These are phyloP conservation scores for Globisporangium camurandrum DNA, from an alignment of 352 stramenopile species.

Conservation along the genomic window DNA sequence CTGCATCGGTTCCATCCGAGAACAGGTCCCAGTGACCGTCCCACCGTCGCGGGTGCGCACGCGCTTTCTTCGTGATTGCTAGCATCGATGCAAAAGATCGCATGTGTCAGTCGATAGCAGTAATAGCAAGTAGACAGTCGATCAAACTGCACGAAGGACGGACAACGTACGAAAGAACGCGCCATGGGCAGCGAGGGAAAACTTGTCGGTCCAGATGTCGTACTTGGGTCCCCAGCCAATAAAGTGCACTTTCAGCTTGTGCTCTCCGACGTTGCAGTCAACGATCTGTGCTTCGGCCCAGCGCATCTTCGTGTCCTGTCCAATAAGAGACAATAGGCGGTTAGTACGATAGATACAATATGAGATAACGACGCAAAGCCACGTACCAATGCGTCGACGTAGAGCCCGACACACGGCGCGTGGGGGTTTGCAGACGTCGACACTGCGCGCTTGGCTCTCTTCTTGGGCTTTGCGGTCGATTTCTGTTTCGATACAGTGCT, in stretches of 20 bases:
- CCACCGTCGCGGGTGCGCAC: constrained; percentile 8
- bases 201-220: constrained; percentile 69
- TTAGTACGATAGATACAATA: too few relatives aligned
- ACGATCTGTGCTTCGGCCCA: constrained; percentile 71
- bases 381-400: constrained; percentile 52
- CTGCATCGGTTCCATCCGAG: not conserved
- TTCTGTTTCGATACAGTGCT: too few relatives aligned
- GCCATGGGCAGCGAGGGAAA: constrained; percentile 55
- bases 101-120: not conserved
- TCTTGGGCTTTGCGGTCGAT: constrained; percentile 19
- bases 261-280: constrained; percentile 39
- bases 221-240: constrained; percentile 54
- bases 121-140: not conserved
- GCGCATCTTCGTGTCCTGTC: constrained; percentile 61
- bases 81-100: not conserved
- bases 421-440: too few relatives aligned
- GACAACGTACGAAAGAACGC: constrained; percentile 36
- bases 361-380: not conserved
- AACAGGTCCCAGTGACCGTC: constrained; percentile 13
- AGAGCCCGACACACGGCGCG: constrained; percentile 43
- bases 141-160: not conserved
- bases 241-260: constrained; percentile 71
- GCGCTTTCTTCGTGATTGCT: constrained; percentile 15
- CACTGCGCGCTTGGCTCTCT: too few relatives aligned
- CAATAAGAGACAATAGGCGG: too few relatives aligned